Percentiles rank a stretch among this genome's conserved stretches.
Conservation (phyloP, 441 rosid genomes). For the Eutrema salsugineum region DNA sequence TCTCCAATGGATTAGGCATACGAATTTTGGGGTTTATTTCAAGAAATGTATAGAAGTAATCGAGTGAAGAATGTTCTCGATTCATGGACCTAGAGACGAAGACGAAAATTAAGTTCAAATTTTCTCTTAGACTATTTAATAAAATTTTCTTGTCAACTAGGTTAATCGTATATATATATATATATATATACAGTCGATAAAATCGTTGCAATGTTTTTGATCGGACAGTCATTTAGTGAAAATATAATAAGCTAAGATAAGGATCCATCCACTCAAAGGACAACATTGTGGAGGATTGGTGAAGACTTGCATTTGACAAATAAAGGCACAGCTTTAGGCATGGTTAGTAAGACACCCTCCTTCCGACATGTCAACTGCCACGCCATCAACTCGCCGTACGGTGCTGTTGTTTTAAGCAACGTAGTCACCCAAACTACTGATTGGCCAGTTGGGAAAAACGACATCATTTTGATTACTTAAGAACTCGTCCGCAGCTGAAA, state of each 20-base stretch:
- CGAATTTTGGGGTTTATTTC: constrained; percentile 12
- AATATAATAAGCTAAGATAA: too few relatives aligned
- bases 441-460: constrained; percentile 13
- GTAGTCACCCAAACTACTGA: neutral
- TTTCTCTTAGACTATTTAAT: neutral
- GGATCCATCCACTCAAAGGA: neutral
- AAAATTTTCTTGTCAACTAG: neutral
- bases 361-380: constrained; percentile 32
- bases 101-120: neutral
- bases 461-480: constrained; percentile 23
- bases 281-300: neutral
- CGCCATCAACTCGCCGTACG: neutral
- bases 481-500: constrained; percentile 39
- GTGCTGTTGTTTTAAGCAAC: neutral
- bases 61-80: constrained; percentile 5
- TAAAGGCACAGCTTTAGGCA: constrained; percentile 36
- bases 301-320: constrained; percentile 31
- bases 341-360: constrained; percentile 25
- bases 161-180: too few relatives aligned
- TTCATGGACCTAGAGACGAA: neutral
- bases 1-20: constrained; percentile 12
- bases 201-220: neutral
- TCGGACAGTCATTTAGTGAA: too few relatives aligned
- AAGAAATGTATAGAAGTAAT: constrained; percentile 13
- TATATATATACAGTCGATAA: neutral